Evolutionary conservation across 176 grass and related monocot species (phyloP).

Genomic region (Aegilops longissima): DNA sequence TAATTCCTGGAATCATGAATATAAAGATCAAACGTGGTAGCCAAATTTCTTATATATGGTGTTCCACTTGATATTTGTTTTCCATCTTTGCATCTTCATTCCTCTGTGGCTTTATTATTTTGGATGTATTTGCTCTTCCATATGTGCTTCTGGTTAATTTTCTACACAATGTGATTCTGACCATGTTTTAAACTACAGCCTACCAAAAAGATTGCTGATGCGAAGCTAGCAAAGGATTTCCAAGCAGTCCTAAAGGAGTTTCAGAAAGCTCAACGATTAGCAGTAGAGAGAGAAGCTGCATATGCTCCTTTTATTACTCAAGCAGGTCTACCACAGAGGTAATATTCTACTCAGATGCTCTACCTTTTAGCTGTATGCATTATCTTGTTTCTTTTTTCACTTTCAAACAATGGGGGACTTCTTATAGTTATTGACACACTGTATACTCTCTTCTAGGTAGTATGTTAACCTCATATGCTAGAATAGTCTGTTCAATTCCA

Average conservation of each 20-base stretch:
- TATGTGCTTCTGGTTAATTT: not conserved
- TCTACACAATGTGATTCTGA: not conserved
- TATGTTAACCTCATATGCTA: conserved; percentile 8
- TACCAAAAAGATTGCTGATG: conserved; percentile 94
- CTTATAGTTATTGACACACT: not conserved
- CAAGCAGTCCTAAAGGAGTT: conserved; percentile 93
- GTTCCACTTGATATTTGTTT: not conserved
- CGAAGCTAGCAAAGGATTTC: conserved; percentile 98
- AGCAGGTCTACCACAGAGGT: conserved; percentile 66
- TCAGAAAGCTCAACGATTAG: conserved; percentile 84
- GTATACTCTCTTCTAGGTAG: not conserved
- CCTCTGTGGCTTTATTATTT: not conserved
- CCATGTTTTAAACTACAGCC: conserved; percentile 53
- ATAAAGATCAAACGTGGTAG: not conserved
- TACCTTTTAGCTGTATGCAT: not conserved
- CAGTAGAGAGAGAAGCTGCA: conserved; percentile 92
- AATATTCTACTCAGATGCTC: not conserved
- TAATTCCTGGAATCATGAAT: conserved; percentile 8
- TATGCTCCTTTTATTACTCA: conserved; percentile 87
- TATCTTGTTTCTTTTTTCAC: not conserved
- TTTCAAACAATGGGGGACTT: not conserved
- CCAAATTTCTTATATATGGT: not conserved
- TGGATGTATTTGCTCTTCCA: not conserved
- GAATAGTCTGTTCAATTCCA: not conserved
- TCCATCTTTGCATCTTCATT: conserved; percentile 10